phyloP scores from a whole-genome alignment of 1,139 yeast species.

The Blastobotrys proliferans region DNA sequence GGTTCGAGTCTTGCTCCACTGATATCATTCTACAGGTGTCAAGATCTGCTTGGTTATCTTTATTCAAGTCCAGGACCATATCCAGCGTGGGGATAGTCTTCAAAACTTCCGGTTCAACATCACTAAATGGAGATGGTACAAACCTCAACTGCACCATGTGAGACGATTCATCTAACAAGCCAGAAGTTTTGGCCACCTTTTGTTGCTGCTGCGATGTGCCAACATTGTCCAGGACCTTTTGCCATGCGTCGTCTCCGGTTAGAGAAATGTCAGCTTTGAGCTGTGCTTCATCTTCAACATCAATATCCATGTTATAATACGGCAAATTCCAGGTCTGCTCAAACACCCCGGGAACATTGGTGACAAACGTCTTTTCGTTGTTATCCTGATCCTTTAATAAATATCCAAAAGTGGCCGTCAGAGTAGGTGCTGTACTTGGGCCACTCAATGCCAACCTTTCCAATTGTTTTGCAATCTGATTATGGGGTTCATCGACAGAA shows the following conservation, averaged over 20 bases:
- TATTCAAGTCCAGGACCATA: constrained; percentile 48
- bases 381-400: constrained; percentile 24
- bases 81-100: constrained; percentile 50
- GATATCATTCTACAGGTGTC: constrained; percentile 44
- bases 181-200: constrained; percentile 11
- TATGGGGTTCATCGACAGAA: background rate
- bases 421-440: constrained; percentile 20
- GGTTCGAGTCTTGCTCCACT: constrained; percentile 46
- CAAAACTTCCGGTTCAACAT: constrained; percentile 20
- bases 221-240: constrained; percentile 17
- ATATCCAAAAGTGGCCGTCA: constrained; percentile 35
- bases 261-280: constrained; percentile 1
- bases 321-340: constrained; percentile 29
- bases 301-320: constrained; percentile 23
- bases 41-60: constrained; percentile 39
- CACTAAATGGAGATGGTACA: constrained; percentile 43
- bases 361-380: constrained; percentile 22
- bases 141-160: constrained; percentile 47
- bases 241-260: constrained; percentile 21
- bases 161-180: constrained; percentile 37
- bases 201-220: constrained; percentile 2
- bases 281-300: constrained; percentile 10
- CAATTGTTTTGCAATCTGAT: background rate
- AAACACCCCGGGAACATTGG: constrained; percentile 32
- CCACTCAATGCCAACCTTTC: too few relatives aligned